Evolutionary conservation across 768 basidiomycete genomes (phyloP), one percentile per base, ranked within the genome.

Genomic region (Naganishia kalamii): DNA sequence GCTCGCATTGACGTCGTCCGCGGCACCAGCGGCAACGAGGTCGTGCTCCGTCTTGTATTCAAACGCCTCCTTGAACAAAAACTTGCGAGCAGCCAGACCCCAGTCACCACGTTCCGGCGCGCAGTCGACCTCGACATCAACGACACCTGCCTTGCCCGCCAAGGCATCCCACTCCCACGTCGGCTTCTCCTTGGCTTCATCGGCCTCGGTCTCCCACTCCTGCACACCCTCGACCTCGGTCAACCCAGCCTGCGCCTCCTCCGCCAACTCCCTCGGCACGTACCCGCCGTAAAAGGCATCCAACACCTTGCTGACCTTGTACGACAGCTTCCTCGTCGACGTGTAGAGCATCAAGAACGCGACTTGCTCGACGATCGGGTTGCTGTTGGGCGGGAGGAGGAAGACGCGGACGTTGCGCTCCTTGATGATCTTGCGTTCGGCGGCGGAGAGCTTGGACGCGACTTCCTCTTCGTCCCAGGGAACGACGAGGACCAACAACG

Each of bases 41-140:
- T 32, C 54, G 4, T 35, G 23, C 47, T 72, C 71, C 5, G 68
- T 67, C 4, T 69, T 67, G 23, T 82, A 76, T 8, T 83, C 79
- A 79, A 89, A 94, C 19, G 87, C 86, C 43, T 87, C 83, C 35
- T 89, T 87, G 84, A 96, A 97, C 57, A 97, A 80, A 33, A 97
- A 78, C 72, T 94, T 90, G 46, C 72, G 68, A 21, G 77, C 77
- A 19, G 73, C 74, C 4, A 75, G 54, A 5, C 72, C 70, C 72
- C 72, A 74, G 71, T 89, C 90, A 17, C 90, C 90, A 2, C 87
- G 88, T 67, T 88, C 86, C 71, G 93, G 89, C 88, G 89, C 90
- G 8, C 87, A 68, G 35, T 75, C 71, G 29, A 75, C 74, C 25
- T 66, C 64, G 15, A 69, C 65, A 40, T 83, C 83, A 3, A 84